These are phyloP conservation scores for Echria macrotheca DNA, from an alignment of 495 filamentous ascomycete species.

Conservation along the genomic window DNA sequence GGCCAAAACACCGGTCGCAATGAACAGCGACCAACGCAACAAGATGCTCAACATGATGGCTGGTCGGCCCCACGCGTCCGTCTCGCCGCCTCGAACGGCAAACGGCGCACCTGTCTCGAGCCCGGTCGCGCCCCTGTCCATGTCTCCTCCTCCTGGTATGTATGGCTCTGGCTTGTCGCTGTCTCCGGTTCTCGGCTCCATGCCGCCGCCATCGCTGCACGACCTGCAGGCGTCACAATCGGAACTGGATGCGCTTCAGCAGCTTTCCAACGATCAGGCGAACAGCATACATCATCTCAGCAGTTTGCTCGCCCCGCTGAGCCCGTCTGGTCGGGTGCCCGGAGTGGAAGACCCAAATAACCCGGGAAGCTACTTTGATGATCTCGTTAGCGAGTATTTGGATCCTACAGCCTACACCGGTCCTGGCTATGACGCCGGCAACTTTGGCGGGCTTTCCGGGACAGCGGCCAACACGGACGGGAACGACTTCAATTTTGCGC, in stretches of 20 bases:
- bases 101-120: slow-evolving; percentile 2
- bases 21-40: slow-evolving; percentile 72
- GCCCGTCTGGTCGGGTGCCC: slow-evolving; percentile 73
- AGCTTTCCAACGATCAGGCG: slow-evolving; percentile 67
- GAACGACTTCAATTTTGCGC: slow-evolving; percentile 37
- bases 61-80: slow-evolving; percentile 14
- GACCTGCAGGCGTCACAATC: slow-evolving; percentile 59
- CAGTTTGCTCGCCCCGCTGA: slow-evolving; percentile 66
- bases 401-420: background rate
- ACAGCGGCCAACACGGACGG: slow-evolving; percentile 13
- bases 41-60: slow-evolving; percentile 79
- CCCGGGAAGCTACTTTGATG: slow-evolving; percentile 37
- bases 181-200: slow-evolving; percentile 49
- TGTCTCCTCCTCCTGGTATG: slow-evolving; percentile 20
- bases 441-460: slow-evolving; percentile 3
- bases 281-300: slow-evolving; percentile 65
- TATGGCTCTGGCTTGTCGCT: slow-evolving; percentile 12
- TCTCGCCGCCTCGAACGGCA: background rate
- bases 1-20: slow-evolving; percentile 60
- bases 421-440: slow-evolving; percentile 20
- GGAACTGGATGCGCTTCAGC: slow-evolving; percentile 68
- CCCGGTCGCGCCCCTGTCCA: slow-evolving; percentile 6
- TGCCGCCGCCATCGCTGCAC: slow-evolving; percentile 49
- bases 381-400: background rate
- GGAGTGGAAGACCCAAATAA: slow-evolving; percentile 53